Evolutionary conservation across 192 early-diverging fungal genomes (phyloP).

Genomic region (Coemansia sp.): DNA sequence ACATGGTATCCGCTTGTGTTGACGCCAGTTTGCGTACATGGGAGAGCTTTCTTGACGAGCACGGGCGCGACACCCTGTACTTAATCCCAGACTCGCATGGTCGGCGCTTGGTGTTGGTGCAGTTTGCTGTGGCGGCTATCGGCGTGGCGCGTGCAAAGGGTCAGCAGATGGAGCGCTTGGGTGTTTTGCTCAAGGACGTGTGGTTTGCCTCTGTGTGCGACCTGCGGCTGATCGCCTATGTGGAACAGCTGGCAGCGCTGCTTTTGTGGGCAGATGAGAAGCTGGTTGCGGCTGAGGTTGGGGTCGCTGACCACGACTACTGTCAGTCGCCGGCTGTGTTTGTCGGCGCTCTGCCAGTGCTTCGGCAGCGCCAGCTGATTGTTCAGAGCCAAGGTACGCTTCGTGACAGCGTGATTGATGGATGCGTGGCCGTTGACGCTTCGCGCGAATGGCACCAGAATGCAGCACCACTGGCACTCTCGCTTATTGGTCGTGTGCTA

Average conservation of each 20-base stretch:
- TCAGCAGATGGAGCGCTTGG: conserved; percentile 9
- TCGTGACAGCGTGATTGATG: background rate
- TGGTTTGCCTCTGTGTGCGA: conserved; percentile 46
- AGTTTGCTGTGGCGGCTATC: conserved; percentile 20
- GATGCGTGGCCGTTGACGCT: background rate
- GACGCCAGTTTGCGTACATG: conserved; percentile 34
- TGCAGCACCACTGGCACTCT: conserved; percentile 13
- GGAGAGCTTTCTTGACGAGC: conserved; percentile 50
- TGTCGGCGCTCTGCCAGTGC: conserved; percentile 11
- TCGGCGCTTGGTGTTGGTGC: conserved; percentile 29
- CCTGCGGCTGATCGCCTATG: conserved; percentile 15
- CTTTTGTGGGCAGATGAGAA: conserved; percentile 30
- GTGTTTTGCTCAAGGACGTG: conserved; percentile 20
- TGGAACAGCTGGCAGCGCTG: conserved; percentile 27
- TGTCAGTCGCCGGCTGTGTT: conserved; percentile 12
- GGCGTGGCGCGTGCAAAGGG: conserved; percentile 7
- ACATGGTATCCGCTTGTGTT: conserved; percentile 40
- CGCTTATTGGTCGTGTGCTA: conserved; percentile 25
- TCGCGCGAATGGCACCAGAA: background rate
- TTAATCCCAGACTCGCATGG: conserved; percentile 22
- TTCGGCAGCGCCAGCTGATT: conserved; percentile 5
- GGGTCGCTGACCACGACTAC: too few relatives aligned
- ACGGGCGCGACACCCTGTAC: conserved; percentile 44
- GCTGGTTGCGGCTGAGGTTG: background rate
- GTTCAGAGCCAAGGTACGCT: conserved; percentile 2